Base-by-base conservation (phyloP, 2,329 filamentous ascomycete species). In the Penicillium capsulatum region DNA sequence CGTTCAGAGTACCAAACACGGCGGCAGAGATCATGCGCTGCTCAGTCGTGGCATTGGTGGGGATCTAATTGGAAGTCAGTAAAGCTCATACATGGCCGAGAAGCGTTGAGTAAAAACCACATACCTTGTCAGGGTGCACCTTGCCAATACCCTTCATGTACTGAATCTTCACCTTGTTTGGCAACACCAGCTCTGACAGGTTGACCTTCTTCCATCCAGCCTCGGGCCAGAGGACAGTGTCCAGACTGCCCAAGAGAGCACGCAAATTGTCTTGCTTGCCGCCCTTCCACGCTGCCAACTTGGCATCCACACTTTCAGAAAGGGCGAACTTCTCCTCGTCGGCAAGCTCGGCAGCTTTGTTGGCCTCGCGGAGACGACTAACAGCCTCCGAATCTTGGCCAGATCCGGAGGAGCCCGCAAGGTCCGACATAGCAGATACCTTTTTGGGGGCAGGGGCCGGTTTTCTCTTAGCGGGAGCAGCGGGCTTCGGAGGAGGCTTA, bases 81-180 rank as follows among this genome's bases (percentile, higher is more conserved):
- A 36, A 43, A n/a, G 11, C 15, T 27, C 38, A 29, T 29, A 32
- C 19, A 17, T 19, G 29, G 35, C 10, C 13, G 16, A 9, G 7
- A 11, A n/a, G 1, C 3, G 11, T 8, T 22, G 44, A 43, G 44
- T 20, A 13, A 45, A 16, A 13, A 9, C 11, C 52, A 66, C 80
- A 67, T 74, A 96, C 92, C 84, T 98, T 98, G 66, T 98, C 92
- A 45, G 92, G 92, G 75, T 98, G 92, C 54, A 92, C 92, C 75
- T 96, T 97, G 8, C 84, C 87, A 75, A 98, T 97, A 4, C 91
- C 92, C 77, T 95, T 96, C 92, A 98, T 97, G 63, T 98, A 98
- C 44, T 86, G 75, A 50, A 98, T 84, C 78, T 98, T 98, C 64
- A 97, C 92, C 74, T 91, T 95, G 53, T 86, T 89, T 22, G 89